These are phyloP conservation scores for Fraxinus cuspidata DNA, from an alignment of 257 asterid species.

Conservation along the genomic window DNA sequence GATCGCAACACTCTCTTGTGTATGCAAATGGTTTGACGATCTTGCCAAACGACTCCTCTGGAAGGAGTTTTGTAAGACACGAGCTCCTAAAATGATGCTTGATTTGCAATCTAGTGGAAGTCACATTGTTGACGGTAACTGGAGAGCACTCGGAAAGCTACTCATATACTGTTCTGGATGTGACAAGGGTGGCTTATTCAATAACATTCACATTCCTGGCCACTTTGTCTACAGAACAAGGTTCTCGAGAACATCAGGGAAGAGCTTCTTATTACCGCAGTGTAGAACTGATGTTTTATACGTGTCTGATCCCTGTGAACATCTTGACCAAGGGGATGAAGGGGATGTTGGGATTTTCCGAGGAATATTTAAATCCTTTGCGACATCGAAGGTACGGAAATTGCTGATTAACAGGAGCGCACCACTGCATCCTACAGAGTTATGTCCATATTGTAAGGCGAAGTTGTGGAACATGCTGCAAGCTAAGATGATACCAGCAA, in stretches of 20 bases:
- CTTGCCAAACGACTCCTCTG: slow-evolving; percentile 87
- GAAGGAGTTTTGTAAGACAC: slow-evolving; percentile 90
- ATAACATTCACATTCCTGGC: slow-evolving; percentile 63
- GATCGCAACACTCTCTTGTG: slow-evolving; percentile 76
- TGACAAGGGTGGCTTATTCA: slow-evolving; percentile 74
- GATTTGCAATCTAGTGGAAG: slow-evolving; percentile 86
- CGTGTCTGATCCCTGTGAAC: slow-evolving; percentile 96
- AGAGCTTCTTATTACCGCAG: slow-evolving; percentile 85
- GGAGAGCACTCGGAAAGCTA: slow-evolving; percentile 96
- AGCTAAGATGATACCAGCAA: slow-evolving; percentile 80
- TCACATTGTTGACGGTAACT: slow-evolving; percentile 87
- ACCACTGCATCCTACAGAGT: slow-evolving; percentile 78
- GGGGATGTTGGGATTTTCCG: slow-evolving; percentile 92
- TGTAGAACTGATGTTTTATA: slow-evolving; percentile 85
- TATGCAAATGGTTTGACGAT: slow-evolving; percentile 96
- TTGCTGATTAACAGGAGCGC: slow-evolving; percentile 67
- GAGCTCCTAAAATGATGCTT: slow-evolving; percentile 95
- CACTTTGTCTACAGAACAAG: slow-evolving; percentile 89
- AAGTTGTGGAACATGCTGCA: slow-evolving; percentile 93
- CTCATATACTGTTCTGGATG: slow-evolving; percentile 86
- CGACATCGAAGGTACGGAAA: slow-evolving; percentile 68
- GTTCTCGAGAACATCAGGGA: slow-evolving; percentile 92
- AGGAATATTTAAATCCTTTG: slow-evolving; percentile 84
- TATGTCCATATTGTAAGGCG: slow-evolving; percentile 92
- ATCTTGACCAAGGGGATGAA: slow-evolving; percentile 97